Base-by-base conservation (phyloP, 306 rosid genomes). In the Cucumis cinereus region DNA sequence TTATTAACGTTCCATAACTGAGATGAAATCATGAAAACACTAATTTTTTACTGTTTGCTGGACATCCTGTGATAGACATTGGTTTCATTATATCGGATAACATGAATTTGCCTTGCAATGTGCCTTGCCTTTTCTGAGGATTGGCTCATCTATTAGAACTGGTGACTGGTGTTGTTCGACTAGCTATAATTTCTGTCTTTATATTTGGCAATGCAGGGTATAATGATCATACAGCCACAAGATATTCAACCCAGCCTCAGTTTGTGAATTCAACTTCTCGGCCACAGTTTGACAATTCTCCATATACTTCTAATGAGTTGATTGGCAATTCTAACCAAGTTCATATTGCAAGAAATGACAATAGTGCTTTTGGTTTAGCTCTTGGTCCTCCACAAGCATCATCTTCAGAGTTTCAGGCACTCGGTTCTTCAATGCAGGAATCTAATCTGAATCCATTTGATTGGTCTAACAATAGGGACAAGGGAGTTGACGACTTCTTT, bases 311-410 rank as follows among this genome's bases (percentile, higher is more conserved):
- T 52, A 81, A 76, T 69, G 96, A 86, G 50, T 81, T 90, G 84
- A 58, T 88, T 57, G 73, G 76, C 84, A 81, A 69, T 84, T 69
- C 89, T 73, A 94, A 89, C 67, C 90, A 89, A 63, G 24, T 67
- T 77, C 90, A 82, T 43, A 81, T 53, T 83, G 47, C 85, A 64
- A 82, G 83, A 78, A 82, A 78, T 75, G 88, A 83, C 45, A 82
- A 49, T 71, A 87, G 84, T 71, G 17, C 92, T n/a, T 88, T 82
- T 30, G 97, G 97, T 54, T 81, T 95, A 79, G 97, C 92, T 67
- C 97, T 89, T 77, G 99, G 91, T 77, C 98, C 90, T 79, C 91
- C 96, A 66, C 97, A 89, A 77, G 77, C 99, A 69, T 87, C 93
- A 0, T 79, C 92, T 16, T 83, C 97, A 16, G 93, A 87, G 41